Conservation (phyloP, 2,329 filamentous ascomycete genomes). For the Colletotrichum shisoi region DNA sequence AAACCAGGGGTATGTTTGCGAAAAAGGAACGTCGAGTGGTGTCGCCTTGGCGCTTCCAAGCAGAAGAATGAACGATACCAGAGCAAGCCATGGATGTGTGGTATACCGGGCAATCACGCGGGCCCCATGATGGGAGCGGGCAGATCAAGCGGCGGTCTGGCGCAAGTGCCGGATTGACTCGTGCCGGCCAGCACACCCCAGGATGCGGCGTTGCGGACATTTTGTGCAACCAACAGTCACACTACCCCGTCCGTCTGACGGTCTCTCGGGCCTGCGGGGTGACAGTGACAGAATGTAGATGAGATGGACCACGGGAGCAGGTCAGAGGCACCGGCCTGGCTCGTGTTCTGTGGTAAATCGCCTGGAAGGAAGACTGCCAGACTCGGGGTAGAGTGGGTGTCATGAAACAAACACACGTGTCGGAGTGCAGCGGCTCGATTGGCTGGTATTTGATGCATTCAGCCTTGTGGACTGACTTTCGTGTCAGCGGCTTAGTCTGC, state of each 20-base stretch:
- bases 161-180: slow-evolving; percentile 34
- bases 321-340: slow-evolving; percentile 16
- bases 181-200: slow-evolving; percentile 29
- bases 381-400: slow-evolving; percentile 2
- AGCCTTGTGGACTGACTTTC: slow-evolving; percentile 34
- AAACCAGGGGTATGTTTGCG: slow-evolving; percentile 1
- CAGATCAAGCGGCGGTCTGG: slow-evolving; percentile 30
- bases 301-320: slow-evolving; percentile 22
- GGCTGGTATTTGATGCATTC: slow-evolving; percentile 22
- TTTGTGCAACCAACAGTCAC: slow-evolving; percentile 21
- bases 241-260: slow-evolving; percentile 10
- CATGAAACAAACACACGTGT: slow-evolving; percentile 29
- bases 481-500: slow-evolving; percentile 17
- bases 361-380: not conserved
- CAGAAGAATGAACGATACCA: not conserved
- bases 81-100: slow-evolving; percentile 24
- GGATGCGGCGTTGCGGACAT: slow-evolving; percentile 23
- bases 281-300: not conserved
- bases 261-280: not conserved
- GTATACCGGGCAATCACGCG: slow-evolving; percentile 21
- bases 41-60: slow-evolving; percentile 18
- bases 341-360: slow-evolving; percentile 20
- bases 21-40: not conserved
- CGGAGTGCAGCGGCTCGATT: slow-evolving; percentile 29
- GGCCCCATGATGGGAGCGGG: slow-evolving; percentile 16